Evolutionary conservation across 352 stramenopile species (phyloP), one percentile per base, ranked within the genome.

Genomic region (Heterotrichella gracilis): DNA sequence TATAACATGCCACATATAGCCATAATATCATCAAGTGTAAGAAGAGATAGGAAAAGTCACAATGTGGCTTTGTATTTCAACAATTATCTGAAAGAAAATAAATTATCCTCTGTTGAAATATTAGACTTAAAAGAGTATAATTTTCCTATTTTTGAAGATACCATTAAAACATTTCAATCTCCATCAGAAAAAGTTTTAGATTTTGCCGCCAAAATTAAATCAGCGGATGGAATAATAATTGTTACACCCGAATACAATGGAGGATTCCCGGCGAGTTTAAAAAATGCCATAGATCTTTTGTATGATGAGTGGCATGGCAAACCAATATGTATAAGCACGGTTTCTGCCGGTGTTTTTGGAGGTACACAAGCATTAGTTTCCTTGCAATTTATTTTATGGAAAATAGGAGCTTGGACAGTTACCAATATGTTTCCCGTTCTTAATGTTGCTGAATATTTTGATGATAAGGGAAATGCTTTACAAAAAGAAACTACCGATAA

Each of bases 321-420:
- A 53, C 32, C 32, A 17, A n/a, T 53, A 17, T 9, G 9, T n/a
- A 53, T 53, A 17, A 17, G 9, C 9, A 53, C 32, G 32, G 32
- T 53, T 53, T 53, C 32, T 9, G 32, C 9, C n/a, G 32, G 32
- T 17, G 9, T n/a, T 17, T 53, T 53, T 53, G 32, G 32, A 9
- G 32, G 32, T n/a, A 53, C n/a, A n/a, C 32, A 53, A n/a, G 32
- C n/a, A n/a, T 17, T 53, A 9, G n/a, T n/a, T 9, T 53, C 32
- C n/a, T 53, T 53, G n/a, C 32, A 53, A 53, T 53, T 53, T 53
- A n/a, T 53, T 53, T 53, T 53, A n/a, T 53, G 32, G 32, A 53
- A 53, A 53, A 53, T 53, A 9, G 9, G n/a, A n/a, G 32, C 32
- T n/a, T 53, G 32, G 32, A 53, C 32, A 53, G 32, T 53, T 9